These are phyloP conservation scores for Ceratonia siliqua DNA, from an alignment of 306 rosid genomes.

Conservation along the genomic window DNA sequence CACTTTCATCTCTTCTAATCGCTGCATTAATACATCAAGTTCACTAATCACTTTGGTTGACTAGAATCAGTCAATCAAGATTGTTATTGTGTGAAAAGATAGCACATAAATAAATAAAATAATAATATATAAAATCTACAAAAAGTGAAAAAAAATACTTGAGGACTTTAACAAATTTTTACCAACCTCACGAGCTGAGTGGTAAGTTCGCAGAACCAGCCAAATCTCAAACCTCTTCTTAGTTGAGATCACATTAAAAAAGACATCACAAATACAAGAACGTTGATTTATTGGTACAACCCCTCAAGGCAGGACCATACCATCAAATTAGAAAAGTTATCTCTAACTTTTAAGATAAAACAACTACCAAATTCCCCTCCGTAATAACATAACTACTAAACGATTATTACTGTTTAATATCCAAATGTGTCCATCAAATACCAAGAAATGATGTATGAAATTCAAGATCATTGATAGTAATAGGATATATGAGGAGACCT, in stretches of 20 bases:
- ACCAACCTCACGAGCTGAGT: slow-evolving; percentile 13
- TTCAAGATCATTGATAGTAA: neutral
- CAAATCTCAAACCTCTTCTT: neutral
- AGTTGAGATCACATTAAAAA: neutral
- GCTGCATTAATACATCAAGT: slow-evolving; percentile 47
- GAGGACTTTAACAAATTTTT: neutral
- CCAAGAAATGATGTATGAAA: neutral
- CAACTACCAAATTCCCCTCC: neutral
- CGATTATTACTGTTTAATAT: neutral
- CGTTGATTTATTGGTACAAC: neutral
- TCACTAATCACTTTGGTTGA: neutral
- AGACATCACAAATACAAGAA: neutral
- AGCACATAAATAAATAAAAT: neutral
- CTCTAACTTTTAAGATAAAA: neutral
- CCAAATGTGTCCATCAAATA: neutral
- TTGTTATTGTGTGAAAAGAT: neutral
- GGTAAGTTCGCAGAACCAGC: neutral
- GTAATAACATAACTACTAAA: neutral
- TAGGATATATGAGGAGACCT: slow-evolving; percentile 48
- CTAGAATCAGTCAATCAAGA: neutral
- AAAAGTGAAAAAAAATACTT: neutral
- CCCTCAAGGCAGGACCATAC: neutral
- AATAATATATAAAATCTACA: neutral
- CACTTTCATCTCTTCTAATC: slow-evolving; percentile 91
- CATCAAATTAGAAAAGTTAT: neutral